Conservation (phyloP, 495 filamentous ascomycete species). For the Podospora fimiseda region DNA sequence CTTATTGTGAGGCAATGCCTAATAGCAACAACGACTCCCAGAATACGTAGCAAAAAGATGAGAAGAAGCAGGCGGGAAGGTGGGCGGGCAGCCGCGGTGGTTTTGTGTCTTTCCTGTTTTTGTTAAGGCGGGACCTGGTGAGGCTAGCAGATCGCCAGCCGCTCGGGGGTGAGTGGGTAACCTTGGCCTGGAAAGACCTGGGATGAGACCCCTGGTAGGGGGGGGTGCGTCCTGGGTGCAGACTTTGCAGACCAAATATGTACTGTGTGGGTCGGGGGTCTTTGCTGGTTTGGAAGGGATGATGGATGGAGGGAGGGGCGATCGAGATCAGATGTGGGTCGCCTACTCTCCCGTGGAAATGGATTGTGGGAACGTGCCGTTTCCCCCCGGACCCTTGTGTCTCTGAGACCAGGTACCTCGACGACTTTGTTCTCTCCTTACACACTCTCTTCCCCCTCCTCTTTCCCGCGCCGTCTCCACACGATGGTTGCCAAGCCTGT, state of each 20-base stretch:
- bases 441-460: background rate
- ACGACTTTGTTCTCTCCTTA: background rate
- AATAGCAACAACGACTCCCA: background rate
- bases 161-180: slow-evolving; percentile 8
- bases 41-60: background rate
- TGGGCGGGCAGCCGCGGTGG: slow-evolving; percentile 5
- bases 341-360: slow-evolving; percentile 17
- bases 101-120: slow-evolving; percentile 21
- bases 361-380: slow-evolving; percentile 18
- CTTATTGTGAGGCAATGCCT: background rate
- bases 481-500: background rate
- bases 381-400: slow-evolving; percentile 10
- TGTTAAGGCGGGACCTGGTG: slow-evolving; percentile 1
- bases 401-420: slow-evolving; percentile 9
- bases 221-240: slow-evolving; percentile 2
- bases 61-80: background rate
- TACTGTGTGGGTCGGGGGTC: slow-evolving; percentile 6
- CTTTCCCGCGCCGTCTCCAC: background rate
- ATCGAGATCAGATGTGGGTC: slow-evolving; percentile 18
- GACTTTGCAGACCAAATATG: slow-evolving; percentile 2
- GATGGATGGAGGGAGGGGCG: slow-evolving; percentile 12
- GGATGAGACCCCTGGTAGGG: too few species aligned
- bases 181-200: too few species aligned
- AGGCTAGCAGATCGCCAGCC: slow-evolving; percentile 7
- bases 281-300: background rate